Evolutionary conservation across 1,284 basidiomycete species (phyloP), one percentile per base, ranked within the genome.

Genomic region (Omphalotus olearius): DNA sequence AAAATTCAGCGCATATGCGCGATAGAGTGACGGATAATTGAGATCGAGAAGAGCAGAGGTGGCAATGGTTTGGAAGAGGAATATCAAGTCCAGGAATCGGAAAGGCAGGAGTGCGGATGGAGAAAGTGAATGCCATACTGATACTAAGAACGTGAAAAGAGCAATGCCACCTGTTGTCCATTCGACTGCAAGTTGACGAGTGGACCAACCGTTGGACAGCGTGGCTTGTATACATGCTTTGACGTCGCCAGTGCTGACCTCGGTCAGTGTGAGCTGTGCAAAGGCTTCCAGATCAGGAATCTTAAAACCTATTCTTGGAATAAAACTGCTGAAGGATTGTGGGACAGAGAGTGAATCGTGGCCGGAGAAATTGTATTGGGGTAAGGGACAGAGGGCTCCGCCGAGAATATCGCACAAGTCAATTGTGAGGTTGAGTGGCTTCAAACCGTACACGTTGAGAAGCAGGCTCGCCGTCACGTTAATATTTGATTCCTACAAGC

Each of bases 241-340:
- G 54, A 91, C 75, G 4, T 82, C 68, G 42, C 83, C 82, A 1
- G 87, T 88, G 44, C 73, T 70, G 36, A 82, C 74, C 56, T 92
- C 83, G 0, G 75, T 79, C 20, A 98, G 77, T 7, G 85, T 80
- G 47, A 99, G 72, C 57, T 92, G 89, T 0, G 85, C 93, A 58
- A 85, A 93, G 1, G 90, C 93, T 66, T 98, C 93, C 13, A 98
- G 76, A 66, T 98, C 89, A 7, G 96, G 96, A 20, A 99, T 88
- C 18, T 74, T 75, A 67, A 87, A 99, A 0, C 89, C 93, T 54
- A 97, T 89, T 13, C 66, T 65, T 0, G 95, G 94, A 13, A 98
- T 76, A 51, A 75, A 68, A 38, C 70, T 66, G 16, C 76, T 74
- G 45, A 88, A 61, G 5, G 73, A 75, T 26, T 74, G 64, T 0